Conservation (phyloP, 1,284 basidiomycete species). For the Singerocomus rubriflavus region DNA sequence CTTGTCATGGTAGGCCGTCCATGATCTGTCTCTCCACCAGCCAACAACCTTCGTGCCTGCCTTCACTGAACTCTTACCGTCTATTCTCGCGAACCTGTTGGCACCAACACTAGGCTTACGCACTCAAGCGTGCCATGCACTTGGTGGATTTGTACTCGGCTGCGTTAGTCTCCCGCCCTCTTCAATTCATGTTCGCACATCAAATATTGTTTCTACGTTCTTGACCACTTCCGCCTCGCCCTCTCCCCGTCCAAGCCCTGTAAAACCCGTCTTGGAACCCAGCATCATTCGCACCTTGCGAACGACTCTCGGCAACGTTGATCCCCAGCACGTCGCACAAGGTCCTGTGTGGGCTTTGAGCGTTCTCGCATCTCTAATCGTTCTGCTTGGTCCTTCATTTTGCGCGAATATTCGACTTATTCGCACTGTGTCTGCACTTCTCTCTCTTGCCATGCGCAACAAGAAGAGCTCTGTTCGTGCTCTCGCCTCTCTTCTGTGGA, state of each 20-base stretch:
- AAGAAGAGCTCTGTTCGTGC: slow-evolving; percentile 59
- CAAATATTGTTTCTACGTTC: slow-evolving; percentile 44
- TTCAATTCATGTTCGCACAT: slow-evolving; percentile 48
- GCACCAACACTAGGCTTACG: slow-evolving; percentile 60
- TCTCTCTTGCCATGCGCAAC: slow-evolving; percentile 54
- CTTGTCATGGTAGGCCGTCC: slow-evolving; percentile 53
- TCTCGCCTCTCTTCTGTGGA: slow-evolving; percentile 60
- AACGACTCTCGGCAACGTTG: slow-evolving; percentile 51
- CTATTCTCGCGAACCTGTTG: slow-evolving; percentile 59
- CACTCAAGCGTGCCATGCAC: slow-evolving; percentile 66
- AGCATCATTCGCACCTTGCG: slow-evolving; percentile 61
- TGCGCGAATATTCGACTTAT: slow-evolving; percentile 46
- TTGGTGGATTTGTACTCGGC: slow-evolving; percentile 63
- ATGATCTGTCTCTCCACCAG: slow-evolving; percentile 61
- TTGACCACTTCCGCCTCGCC: slow-evolving; percentile 40
- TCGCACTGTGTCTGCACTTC: slow-evolving; percentile 46
- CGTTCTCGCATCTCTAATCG: slow-evolving; percentile 59
- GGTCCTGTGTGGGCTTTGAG: slow-evolving; percentile 72
- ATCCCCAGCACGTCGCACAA: slow-evolving; percentile 58
- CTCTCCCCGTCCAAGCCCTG: slow-evolving; percentile 34
- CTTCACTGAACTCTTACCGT: slow-evolving; percentile 57
- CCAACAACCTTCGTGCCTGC: slow-evolving; percentile 62
- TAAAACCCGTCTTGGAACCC: slow-evolving; percentile 38
- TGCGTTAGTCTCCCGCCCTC: slow-evolving; percentile 46
- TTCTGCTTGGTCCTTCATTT: slow-evolving; percentile 56